Conservation (phyloP, 1,284 basidiomycete genomes). For the Flammula alnicola region DNA sequence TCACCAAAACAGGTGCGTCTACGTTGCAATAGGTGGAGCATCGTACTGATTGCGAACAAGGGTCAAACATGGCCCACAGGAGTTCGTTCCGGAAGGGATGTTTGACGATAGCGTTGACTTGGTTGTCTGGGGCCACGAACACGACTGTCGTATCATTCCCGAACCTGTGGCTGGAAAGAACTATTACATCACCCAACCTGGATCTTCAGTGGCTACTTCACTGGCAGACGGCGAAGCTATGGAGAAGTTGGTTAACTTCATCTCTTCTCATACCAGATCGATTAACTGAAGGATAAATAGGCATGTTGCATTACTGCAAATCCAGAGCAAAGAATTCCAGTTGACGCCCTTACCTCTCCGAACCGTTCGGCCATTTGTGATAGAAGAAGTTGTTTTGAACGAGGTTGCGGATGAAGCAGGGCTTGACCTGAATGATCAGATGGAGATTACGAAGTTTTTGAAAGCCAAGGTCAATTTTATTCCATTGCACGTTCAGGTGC, state of each 20-base stretch:
- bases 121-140: constrained; percentile 98
- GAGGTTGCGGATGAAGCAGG: constrained; percentile 79
- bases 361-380: constrained; percentile 94
- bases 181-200: constrained; percentile 94
- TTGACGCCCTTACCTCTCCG: constrained; percentile 86
- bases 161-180: constrained; percentile 90
- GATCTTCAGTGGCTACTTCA: constrained; percentile 93
- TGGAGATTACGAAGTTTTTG: constrained; percentile 81
- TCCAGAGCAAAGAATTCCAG: constrained; percentile 87
- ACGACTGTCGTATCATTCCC: constrained; percentile 93
- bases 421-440: constrained; percentile 79
- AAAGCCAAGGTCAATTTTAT: constrained; percentile 60
- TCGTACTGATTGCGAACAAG: constrained; percentile 43
- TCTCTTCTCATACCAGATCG: constrained; percentile 8
- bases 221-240: constrained; percentile 89
- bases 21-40: not conserved
- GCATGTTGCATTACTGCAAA: constrained; percentile 85
- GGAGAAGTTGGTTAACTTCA: constrained; percentile 79
- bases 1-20: constrained; percentile 91
- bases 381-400: constrained; percentile 79
- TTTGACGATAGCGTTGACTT: constrained; percentile 96
- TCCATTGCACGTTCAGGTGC: not conserved
- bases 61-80: constrained; percentile 92
- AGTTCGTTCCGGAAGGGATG: constrained; percentile 93
- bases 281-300: constrained; percentile 44